Base-by-base conservation (phyloP, 1,139 yeast genomes). In the Pneumocystis oryctolagi region DNA sequence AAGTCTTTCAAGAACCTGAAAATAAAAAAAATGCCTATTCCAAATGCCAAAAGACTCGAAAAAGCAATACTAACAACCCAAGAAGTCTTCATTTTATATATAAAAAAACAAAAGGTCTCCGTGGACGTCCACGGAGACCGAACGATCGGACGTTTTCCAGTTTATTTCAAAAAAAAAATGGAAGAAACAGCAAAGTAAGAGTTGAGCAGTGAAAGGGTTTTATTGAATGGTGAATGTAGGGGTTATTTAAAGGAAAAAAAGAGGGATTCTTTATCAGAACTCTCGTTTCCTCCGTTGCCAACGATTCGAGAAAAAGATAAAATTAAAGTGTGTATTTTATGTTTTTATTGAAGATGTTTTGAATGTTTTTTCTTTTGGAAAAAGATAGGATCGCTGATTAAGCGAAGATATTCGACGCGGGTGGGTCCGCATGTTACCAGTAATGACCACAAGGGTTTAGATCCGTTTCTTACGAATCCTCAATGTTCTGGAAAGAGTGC, bases 1-100 rank as follows among this genome's bases (percentile, higher is more conserved):
- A 59, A 60, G 57, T 59, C 53, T 61, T 60, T 14, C 37, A 35
- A 16, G 12, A 40, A 60, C 3, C 60, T 62, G 59, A 61, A 16
- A 47, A 57, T 40, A 3, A 18, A 47, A 12, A 47, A 25, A 4
- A 47, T 25, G n/a, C 55, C 55, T 47, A 47, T 47, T 47, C 55
- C 55, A 47, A 47, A 47, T 6, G 55, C 55, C 4, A 47, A 6
- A 14, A 28, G 5, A 14, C 55, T 47, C 3, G 55, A 47, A 25
- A 47, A 47, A 14, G 31, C 55, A 14, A 47, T 47, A 12, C 55
- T 28, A 47, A 47, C n/a, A 25, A 47, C 25, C 55, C 55, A 47
- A 28, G 55, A 47, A 6, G 55, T 25, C 16, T 47, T 47, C 55
- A 47, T 47, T n/a, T n/a, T n/a, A n/a, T n/a, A n/a, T 25, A 47